These are phyloP conservation scores for Trichoderma afroharzianum DNA, from an alignment of 2,329 filamentous ascomycete species.

Conservation along the genomic window DNA sequence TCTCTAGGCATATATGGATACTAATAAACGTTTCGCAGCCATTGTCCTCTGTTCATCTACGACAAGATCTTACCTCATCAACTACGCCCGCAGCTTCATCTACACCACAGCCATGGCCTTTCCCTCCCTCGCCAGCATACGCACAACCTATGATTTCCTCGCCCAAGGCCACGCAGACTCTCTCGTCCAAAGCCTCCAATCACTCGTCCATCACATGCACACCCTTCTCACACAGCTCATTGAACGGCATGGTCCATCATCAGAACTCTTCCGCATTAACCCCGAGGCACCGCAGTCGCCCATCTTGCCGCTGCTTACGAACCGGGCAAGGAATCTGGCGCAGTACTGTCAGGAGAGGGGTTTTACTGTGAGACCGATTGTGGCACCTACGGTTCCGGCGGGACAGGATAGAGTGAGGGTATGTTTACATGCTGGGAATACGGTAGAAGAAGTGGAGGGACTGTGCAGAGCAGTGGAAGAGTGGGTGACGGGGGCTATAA, in stretches of 20 bases:
- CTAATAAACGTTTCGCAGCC: conserved; percentile 19
- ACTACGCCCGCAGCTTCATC: conserved; percentile 71
- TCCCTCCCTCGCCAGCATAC: conserved; percentile 56
- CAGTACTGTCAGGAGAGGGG: conserved; percentile 55
- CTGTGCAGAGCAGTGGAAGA: conserved; percentile 45
- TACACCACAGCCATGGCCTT: conserved; percentile 69
- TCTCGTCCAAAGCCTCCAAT: conserved; percentile 31
- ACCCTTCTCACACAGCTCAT: conserved; percentile 41
- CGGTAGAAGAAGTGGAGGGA: conserved; percentile 50
- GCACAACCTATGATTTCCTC: conserved; percentile 56
- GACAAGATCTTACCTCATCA: conserved; percentile 64
- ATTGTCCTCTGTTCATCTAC: conserved; percentile 60
- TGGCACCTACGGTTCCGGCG: conserved; percentile 63
- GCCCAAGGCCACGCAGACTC: conserved; percentile 43
- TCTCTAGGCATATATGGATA: not conserved
- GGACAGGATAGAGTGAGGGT: conserved; percentile 63
- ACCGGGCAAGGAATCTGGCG: conserved; percentile 55
- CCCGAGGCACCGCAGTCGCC: conserved; percentile 48
- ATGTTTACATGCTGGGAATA: conserved; percentile 67
- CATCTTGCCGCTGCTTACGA: conserved; percentile 61
- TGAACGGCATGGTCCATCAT: conserved; percentile 14
- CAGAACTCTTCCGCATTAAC: conserved; percentile 35
- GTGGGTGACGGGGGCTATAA: conserved; percentile 39
- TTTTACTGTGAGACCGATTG: conserved; percentile 61
- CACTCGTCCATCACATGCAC: conserved; percentile 39